Evolutionary conservation across 2,329 filamentous ascomycete species (phyloP), one percentile per base, ranked within the genome.

Genomic region (Sarocladium brachiariae): DNA sequence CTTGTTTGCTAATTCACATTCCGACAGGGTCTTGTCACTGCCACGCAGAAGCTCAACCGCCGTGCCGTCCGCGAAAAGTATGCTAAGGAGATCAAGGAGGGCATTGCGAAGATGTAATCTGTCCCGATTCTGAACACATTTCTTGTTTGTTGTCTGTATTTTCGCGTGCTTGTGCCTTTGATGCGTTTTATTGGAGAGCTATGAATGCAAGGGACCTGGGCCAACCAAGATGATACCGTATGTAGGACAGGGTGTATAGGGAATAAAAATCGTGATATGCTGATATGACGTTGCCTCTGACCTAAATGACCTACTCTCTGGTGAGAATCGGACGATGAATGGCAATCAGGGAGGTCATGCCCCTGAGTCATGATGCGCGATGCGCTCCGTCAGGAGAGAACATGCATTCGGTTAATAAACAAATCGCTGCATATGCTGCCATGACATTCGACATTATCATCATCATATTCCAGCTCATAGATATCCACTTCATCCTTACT

Each of bases 41-140:
- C 77, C n/a, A 83, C 79, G 6, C 75, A 80, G 54, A 83, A 83
- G 65, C 68, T 81, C 37, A 80, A 82, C 67, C 71, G 79, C 52
- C 70, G 73, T 56, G 69, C 65, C 23, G 67, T 81, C 43, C 72
- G 70, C 57, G 71, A 75, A 33, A 68, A 65, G 49, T 81, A 78
- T 61, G 68, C 70, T 58, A 68, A 71, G 59, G 69, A 80, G 50
- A 80, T 83, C 49, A 59, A 69, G n/a, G 66, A 68, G 38, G 63
- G 62, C 51, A 59, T 71, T 50, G 67, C 70, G 64, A 56, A 54
- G 39, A 50, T 54, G 25, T 54, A 50, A 54, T 47, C 18, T 27
- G 10, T 5, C 11, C 31, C 4, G 25, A 9, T 43, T 37, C 10
- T 18, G n/a, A 46, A 39, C 9, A 31, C 19, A 13, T 11, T 14